Evolutionary conservation across 129 eudicot genomes (phyloP).

Genomic region (Kitagawia praeruptora): DNA sequence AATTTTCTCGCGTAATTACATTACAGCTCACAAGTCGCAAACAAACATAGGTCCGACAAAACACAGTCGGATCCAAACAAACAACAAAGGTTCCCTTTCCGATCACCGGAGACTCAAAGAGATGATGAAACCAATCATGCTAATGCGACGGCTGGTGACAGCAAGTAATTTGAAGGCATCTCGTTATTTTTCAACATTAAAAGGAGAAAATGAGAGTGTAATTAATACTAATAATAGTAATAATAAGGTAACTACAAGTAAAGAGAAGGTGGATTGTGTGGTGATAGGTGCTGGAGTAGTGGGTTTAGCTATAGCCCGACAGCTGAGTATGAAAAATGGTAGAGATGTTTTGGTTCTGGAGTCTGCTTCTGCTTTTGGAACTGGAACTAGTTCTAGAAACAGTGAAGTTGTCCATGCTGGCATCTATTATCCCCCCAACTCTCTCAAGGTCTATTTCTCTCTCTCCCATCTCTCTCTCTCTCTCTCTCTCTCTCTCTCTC

Average conservation of each 20-base stretch:
- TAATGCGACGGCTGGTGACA: not conserved
- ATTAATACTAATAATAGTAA: not conserved
- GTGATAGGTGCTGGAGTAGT: constrained; percentile 95
- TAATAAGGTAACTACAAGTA: not conserved
- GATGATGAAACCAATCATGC: not conserved
- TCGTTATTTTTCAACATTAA: not conserved
- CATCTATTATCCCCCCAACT: constrained; percentile 65
- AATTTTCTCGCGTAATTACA: no score
- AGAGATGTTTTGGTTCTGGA: constrained; percentile 79
- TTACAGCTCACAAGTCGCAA: no score
- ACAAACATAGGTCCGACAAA: no score
- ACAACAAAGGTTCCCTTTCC: not conserved
- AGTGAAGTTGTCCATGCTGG: constrained; percentile 94
- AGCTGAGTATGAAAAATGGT: constrained; percentile 34
- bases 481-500: no score
- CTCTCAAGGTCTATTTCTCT: constrained; percentile 52
- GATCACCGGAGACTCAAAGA: not conserved
- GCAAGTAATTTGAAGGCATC: not conserved
- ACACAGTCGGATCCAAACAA: not conserved
- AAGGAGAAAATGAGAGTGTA: not conserved
- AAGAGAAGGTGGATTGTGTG: constrained; percentile 65
- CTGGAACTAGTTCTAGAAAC: constrained; percentile 73
- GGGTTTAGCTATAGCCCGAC: constrained; percentile 73
- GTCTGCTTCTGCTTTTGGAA: constrained; percentile 64
- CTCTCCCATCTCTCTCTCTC: not conserved